A percentile compares a stretch with the other conserved stretches of the same genome.
phyloP scores from a whole-genome alignment of 1,284 basidiomycete species.

The Apiotrichum sp. region DNA sequence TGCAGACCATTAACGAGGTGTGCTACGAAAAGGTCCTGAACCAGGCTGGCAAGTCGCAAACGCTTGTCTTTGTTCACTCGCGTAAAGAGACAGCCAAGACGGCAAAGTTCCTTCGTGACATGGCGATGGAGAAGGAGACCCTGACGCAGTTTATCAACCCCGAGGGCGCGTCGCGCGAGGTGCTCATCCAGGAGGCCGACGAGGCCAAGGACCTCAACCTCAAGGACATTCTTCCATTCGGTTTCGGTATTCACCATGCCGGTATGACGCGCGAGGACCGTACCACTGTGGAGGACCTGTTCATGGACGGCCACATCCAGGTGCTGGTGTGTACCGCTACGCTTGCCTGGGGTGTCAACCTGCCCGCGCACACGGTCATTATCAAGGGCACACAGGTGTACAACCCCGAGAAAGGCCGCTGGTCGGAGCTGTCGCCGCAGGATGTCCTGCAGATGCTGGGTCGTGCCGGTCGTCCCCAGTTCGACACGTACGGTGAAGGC shows the following conservation, averaged over 20 bases:
- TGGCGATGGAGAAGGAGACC: slow-evolving; percentile 93
- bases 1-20: slow-evolving; percentile 97
- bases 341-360: slow-evolving; percentile 97
- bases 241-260: slow-evolving; percentile 98
- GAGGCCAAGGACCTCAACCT: slow-evolving; percentile 80
- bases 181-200: slow-evolving; percentile 74
- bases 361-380: slow-evolving; percentile 96
- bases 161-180: slow-evolving; percentile 80
- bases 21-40: slow-evolving; percentile 98
- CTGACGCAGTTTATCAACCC: slow-evolving; percentile 92
- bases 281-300: slow-evolving; percentile 88
- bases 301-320: slow-evolving; percentile 85
- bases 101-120: slow-evolving; percentile 87
- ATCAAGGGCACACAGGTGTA: slow-evolving; percentile 99
- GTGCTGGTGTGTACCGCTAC: slow-evolving; percentile 97
- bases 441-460: slow-evolving; percentile 99
- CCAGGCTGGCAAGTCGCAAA: slow-evolving; percentile 71
- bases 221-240: slow-evolving; percentile 87
- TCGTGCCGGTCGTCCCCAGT: slow-evolving; percentile 94
- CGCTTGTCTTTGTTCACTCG: slow-evolving; percentile 94
- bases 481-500: slow-evolving; percentile 95
- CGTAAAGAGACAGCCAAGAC: slow-evolving; percentile 98
- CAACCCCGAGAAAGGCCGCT: slow-evolving; percentile 96
- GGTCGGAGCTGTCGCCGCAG: slow-evolving; percentile 93
- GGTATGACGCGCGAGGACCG: slow-evolving; percentile 96